phyloP scores from a whole-genome alignment of 2,329 filamentous ascomycete genomes.

The Xylaria multiplex region DNA sequence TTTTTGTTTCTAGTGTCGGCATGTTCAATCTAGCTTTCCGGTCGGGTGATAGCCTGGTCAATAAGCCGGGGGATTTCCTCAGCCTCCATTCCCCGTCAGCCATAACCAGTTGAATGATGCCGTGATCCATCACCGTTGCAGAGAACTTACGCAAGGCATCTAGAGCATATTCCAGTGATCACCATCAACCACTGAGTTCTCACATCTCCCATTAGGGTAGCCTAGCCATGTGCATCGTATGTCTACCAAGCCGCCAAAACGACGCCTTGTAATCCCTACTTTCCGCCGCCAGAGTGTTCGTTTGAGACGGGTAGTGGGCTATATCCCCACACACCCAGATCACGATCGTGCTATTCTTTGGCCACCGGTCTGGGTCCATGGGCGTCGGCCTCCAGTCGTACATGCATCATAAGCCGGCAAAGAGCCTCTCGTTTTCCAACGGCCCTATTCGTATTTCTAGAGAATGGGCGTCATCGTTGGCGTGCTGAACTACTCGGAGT shows the following conservation, averaged over 20 bases:
- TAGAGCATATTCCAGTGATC: conserved; percentile 37
- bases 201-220: conserved; percentile 32
- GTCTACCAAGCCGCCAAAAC: conserved; percentile 31
- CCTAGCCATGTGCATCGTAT: conserved; percentile 35
- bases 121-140: neutral
- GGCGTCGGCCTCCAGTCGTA: conserved; percentile 35
- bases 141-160: conserved; percentile 34
- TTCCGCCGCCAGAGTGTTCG: conserved; percentile 31
- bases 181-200: conserved; percentile 30
- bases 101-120: neutral
- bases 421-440: conserved; percentile 20
- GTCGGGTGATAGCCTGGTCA: conserved; percentile 23
- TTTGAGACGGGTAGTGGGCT: conserved; percentile 2
- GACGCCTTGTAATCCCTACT: conserved; percentile 31
- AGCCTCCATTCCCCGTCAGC: conserved; percentile 23
- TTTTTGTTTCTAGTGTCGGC: neutral
- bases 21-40: conserved; percentile 2
- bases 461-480: neutral
- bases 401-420: conserved; percentile 33
- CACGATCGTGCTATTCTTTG: conserved; percentile 30
- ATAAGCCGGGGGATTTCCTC: conserved; percentile 23
- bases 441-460: neutral
- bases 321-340: conserved; percentile 35
- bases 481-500: neutral
- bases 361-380: conserved; percentile 23